These are phyloP conservation scores for Xerocomellus dryophilus DNA, from an alignment of 768 basidiomycete genomes.

Conservation along the genomic window DNA sequence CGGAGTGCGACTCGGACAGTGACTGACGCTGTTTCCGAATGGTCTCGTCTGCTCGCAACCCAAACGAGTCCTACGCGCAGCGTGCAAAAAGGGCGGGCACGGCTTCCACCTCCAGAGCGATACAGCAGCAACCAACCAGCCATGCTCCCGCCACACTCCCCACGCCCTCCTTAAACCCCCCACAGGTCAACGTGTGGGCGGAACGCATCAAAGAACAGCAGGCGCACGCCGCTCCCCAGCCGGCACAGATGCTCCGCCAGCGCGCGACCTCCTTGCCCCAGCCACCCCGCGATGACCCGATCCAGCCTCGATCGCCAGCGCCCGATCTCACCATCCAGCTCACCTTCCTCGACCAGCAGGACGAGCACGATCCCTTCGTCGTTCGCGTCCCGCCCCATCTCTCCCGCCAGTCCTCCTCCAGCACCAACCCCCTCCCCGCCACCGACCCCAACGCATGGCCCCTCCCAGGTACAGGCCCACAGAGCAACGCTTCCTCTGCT, in stretches of 20 bases:
- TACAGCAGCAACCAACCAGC: neutral
- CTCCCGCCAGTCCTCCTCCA: constrained; percentile 29
- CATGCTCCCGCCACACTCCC: neutral
- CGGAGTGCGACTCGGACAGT: constrained; percentile 25
- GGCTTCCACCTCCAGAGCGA: neutral
- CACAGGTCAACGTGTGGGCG: constrained; percentile 41
- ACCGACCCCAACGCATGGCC: constrained; percentile 21
- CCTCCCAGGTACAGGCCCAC: constrained; percentile 16
- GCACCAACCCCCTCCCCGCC: constrained; percentile 19
- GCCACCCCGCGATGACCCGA: constrained; percentile 14
- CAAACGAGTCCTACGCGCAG: constrained; percentile 56
- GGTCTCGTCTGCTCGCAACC: constrained; percentile 35
- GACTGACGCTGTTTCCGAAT: constrained; percentile 27
- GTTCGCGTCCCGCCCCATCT: constrained; percentile 38
- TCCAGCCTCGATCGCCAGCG: constrained; percentile 19
- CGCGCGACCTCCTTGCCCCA: constrained; percentile 10
- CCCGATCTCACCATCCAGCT: constrained; percentile 17
- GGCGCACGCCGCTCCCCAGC: constrained; percentile 22
- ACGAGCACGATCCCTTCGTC: constrained; percentile 44
- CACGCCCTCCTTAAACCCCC: constrained; percentile 16
- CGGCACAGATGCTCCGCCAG: constrained; percentile 14
- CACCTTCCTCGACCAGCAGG: constrained; percentile 24
- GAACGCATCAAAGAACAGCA: constrained; percentile 42
- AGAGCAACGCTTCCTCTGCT: constrained; percentile 42
- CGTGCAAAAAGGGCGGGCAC: constrained; percentile 45